Evolutionary conservation across 208 protist species (phyloP), one percentile per base, ranked within the genome.

Genomic region (Wallacemonas collosoma): DNA sequence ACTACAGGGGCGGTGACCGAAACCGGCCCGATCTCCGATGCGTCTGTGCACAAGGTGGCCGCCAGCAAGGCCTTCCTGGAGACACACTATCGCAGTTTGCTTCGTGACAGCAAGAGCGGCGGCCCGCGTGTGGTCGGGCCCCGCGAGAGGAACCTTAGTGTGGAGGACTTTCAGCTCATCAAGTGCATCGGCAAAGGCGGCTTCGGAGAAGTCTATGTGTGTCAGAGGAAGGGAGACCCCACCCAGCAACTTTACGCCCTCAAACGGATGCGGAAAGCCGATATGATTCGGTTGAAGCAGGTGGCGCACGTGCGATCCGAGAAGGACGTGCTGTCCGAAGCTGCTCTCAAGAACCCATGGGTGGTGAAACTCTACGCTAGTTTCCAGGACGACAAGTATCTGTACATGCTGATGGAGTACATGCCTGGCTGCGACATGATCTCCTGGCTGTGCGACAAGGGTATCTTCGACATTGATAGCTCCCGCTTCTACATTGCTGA

Each of bases 371-470:
- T 98, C 6, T 87, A 96, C 68, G 83, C 85, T n/a, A 96, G 87
- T 71, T 98, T 98, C 58, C 94, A 98, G 79, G 94, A 98, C 72
- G 80, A 94, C 15, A 66, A 89, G 35, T 94, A 98, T 67, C 81
- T 98, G 2, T 98, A 98, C 79, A 93, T 98, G 84, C 83, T 98
- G 39, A 98, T 98, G 94, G 94, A 98, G 69, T 98, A 98, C 83
- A 93, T 97, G 82, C 93, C 94, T 0, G 96, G 87, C 9, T 94
- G 96, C 2, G 96, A 98, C 71, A 93, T 98, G 91, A 98, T 98
- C 65, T 88, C 86, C 55, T 97, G 91, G 92, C 73, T 98, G 26
- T 93, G 90, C 58, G 77, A 96, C 43, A 95, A 96, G 70, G 87
- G 85, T 15, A 84, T 93, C 55, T 97, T 98, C 72, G 85, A 93